Evolutionary conservation across 306 rosid genomes (phyloP).

Genomic region (Gillenia trifoliata): DNA sequence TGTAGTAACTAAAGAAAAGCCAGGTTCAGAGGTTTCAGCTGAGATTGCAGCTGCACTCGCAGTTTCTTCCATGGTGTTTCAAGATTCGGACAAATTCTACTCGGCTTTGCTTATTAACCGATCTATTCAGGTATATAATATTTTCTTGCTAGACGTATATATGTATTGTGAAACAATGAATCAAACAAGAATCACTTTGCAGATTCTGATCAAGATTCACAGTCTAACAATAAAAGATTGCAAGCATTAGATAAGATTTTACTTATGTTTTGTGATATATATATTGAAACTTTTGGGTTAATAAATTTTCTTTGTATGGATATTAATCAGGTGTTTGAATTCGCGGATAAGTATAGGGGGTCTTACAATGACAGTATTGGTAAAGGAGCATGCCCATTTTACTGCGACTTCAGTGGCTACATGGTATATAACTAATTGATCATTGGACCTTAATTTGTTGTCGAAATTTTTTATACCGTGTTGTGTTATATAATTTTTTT

Average conservation of each 20-base stretch:
- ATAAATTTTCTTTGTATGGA: too few species aligned
- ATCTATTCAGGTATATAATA: not conserved
- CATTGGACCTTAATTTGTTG: not conserved
- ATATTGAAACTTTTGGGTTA: not conserved
- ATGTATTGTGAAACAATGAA: too few species aligned
- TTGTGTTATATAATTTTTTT: not conserved
- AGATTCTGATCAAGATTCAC: not conserved
- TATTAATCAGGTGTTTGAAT: not conserved
- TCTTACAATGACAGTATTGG: not conserved
- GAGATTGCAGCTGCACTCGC: slow-evolving; percentile 1
- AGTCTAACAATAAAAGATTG: not conserved
- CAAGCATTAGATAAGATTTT: too few species aligned
- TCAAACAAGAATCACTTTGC: not conserved
- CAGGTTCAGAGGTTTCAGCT: not conserved
- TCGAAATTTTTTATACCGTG: not conserved
- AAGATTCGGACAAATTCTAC: not conserved
- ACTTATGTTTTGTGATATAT: not conserved
- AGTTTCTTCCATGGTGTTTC: not conserved
- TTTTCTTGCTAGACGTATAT: not conserved
- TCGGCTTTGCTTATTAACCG: not conserved
- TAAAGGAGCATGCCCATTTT: not conserved
- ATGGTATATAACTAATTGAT: not conserved
- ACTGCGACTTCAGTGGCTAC: not conserved
- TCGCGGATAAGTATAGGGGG: not conserved
- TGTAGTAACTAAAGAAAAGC: not conserved